Percentiles rank a stretch among this genome's conserved stretches.
Conservation (phyloP, 164 flowering plant species). For the Paratinospora sagittata region DNA sequence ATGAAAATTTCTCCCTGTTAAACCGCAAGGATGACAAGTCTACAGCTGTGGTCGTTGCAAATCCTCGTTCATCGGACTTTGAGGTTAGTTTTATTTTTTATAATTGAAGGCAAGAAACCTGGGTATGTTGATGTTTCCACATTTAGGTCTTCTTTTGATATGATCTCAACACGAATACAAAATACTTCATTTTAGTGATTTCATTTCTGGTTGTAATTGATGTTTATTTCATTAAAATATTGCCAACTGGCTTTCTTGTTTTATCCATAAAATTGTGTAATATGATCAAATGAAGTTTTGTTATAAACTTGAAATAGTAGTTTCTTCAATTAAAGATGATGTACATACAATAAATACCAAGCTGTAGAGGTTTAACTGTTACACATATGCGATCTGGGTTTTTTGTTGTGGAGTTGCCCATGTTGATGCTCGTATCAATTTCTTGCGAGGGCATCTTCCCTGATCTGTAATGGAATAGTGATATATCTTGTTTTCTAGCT, state of each 20-base stretch:
- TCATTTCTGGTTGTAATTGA: background rate
- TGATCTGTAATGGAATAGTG: background rate
- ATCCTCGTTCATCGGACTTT: conserved; percentile 93
- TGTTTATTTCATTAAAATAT: background rate
- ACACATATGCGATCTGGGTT: too few relatives aligned
- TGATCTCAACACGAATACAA: background rate
- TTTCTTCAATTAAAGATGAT: background rate
- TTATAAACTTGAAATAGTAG: background rate
- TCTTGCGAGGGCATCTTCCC: background rate
- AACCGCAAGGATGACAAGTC: conserved; percentile 68
- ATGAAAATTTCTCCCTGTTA: conserved; percentile 74
- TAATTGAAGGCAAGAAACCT: background rate
- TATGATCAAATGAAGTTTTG: background rate
- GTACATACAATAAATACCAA: too few relatives aligned
- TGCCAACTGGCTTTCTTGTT: background rate
- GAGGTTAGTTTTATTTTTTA: conserved; percentile 51
- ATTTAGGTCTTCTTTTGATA: background rate
- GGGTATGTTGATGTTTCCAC: background rate
- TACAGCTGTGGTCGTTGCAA: conserved; percentile 61
- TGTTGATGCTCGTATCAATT: background rate
- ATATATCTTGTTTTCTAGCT: background rate
- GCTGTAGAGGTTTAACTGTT: too few relatives aligned
- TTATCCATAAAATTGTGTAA: too few relatives aligned
- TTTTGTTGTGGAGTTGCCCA: too few relatives aligned
- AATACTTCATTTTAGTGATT: background rate